These are phyloP conservation scores for Xylariaceae sp. DNA, from an alignment of 2,329 filamentous ascomycete genomes.

Conservation along the genomic window DNA sequence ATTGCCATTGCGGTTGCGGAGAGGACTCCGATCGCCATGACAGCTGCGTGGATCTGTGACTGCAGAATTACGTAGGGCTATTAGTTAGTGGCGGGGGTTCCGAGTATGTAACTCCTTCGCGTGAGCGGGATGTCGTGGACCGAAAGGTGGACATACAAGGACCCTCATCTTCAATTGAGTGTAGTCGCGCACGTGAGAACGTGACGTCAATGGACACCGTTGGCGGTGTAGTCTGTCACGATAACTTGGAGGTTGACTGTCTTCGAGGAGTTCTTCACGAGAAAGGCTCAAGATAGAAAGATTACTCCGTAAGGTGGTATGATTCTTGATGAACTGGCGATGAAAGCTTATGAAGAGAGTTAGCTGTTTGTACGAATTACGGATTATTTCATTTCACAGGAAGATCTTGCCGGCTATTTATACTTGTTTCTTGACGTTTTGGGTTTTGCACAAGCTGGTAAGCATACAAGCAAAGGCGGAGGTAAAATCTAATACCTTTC, in stretches of 20 bases:
- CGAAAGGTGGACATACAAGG: neutral
- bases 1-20: neutral
- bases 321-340: neutral
- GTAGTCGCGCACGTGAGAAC: neutral
- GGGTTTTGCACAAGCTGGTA: no score
- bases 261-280: neutral
- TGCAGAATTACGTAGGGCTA: neutral
- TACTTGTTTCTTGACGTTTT: no score
- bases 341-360: neutral
- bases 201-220: neutral
- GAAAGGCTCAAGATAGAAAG: neutral
- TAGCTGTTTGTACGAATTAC: neutral
- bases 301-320: no score
- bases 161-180: neutral
- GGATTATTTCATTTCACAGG: no score
- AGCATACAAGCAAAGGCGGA: no score
- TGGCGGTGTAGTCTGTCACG: neutral
- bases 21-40: neutral
- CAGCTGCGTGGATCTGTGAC: neutral
- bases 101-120: neutral
- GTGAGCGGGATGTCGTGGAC: neutral
- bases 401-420: no score
- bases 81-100: neutral
- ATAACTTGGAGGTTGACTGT: neutral
- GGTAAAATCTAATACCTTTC: no score